A percentile compares a stretch with the other conserved stretches of the same genome.
phyloP scores from a whole-genome alignment of 352 stramenopile species.

The Globisporangium heterothallicum region DNA sequence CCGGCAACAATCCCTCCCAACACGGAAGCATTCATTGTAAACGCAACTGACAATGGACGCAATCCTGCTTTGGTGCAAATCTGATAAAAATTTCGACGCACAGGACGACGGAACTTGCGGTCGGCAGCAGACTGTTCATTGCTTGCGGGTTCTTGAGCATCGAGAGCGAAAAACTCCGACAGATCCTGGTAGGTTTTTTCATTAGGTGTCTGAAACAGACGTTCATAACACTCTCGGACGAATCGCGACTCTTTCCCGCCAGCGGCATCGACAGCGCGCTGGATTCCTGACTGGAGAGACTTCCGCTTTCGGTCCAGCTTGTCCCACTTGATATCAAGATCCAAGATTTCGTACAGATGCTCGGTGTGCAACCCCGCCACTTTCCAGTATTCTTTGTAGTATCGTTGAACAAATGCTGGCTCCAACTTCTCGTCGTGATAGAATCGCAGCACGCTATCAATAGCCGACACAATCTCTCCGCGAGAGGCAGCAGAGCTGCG shows the following conservation, averaged over 20 bases:
- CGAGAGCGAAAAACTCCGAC: conserved; percentile 79
- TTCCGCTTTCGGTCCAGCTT: conserved; percentile 80
- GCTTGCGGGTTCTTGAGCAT: conserved; percentile 48
- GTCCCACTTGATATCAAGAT: conserved; percentile 86
- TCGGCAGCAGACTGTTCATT: conserved; percentile 47
- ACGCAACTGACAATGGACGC: conserved; percentile 57
- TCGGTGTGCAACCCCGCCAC: conserved; percentile 71
- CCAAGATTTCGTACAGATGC: conserved; percentile 82
- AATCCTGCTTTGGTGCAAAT: conserved; percentile 84
- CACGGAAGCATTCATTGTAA: conserved; percentile 85
- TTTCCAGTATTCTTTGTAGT: conserved; percentile 90
- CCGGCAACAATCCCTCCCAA: conserved; percentile 72
- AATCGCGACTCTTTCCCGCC: conserved; percentile 72
- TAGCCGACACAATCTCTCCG: conserved; percentile 83
- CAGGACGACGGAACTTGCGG: conserved; percentile 68
- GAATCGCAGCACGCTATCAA: conserved; percentile 84
- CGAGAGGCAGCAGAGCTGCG: conserved; percentile 47
- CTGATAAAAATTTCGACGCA: conserved; percentile 84
- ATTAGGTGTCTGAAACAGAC: conserved; percentile 59
- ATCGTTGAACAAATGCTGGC: conserved; percentile 84
- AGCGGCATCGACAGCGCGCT: conserved; percentile 60
- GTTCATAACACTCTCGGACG: conserved; percentile 79
- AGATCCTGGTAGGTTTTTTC: conserved; percentile 85
- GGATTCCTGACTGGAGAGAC: conserved; percentile 66
- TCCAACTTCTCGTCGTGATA: conserved; percentile 89